These are phyloP conservation scores for Scheffersomyces quercinus DNA, from an alignment of 1,139 yeast species.

Conservation along the genomic window DNA sequence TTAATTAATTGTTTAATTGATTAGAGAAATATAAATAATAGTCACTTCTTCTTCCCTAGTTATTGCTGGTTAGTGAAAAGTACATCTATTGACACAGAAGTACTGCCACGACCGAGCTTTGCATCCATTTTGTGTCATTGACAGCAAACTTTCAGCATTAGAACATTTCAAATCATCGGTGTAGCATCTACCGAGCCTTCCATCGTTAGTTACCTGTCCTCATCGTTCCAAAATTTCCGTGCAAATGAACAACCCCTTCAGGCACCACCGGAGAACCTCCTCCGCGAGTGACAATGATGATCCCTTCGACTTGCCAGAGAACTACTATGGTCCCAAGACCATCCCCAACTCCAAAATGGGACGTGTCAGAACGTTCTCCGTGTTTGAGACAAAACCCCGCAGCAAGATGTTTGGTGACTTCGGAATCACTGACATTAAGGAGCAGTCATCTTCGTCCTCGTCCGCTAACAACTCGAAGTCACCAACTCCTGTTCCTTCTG, in stretches of 20 bases:
- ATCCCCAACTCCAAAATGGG: constrained; percentile 49
- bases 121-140: too few relatives aligned
- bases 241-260: not conserved
- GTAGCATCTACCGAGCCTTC: too few relatives aligned
- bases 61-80: too few relatives aligned
- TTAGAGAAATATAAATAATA: too few relatives aligned
- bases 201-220: too few relatives aligned
- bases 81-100: too few relatives aligned
- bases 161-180: too few relatives aligned
- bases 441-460: constrained; percentile 2
- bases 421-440: constrained; percentile 4
- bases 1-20: too few relatives aligned
- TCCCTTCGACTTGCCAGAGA: constrained; percentile 68
- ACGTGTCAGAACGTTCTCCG: constrained; percentile 54
- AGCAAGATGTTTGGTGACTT: constrained; percentile 11
- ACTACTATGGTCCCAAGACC: constrained; percentile 67
- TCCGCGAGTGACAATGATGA: constrained; percentile 46
- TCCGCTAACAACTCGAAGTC: constrained; percentile 8
- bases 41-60: too few relatives aligned
- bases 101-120: too few relatives aligned
- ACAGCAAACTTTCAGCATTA: too few relatives aligned
- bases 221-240: too few relatives aligned
- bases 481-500: constrained; percentile 9
- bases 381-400: constrained; percentile 30
- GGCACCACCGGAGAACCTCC: constrained; percentile 23